Base-by-base conservation (phyloP, 192 early-diverging fungal species). In the Blastocladiella britannica region DNA sequence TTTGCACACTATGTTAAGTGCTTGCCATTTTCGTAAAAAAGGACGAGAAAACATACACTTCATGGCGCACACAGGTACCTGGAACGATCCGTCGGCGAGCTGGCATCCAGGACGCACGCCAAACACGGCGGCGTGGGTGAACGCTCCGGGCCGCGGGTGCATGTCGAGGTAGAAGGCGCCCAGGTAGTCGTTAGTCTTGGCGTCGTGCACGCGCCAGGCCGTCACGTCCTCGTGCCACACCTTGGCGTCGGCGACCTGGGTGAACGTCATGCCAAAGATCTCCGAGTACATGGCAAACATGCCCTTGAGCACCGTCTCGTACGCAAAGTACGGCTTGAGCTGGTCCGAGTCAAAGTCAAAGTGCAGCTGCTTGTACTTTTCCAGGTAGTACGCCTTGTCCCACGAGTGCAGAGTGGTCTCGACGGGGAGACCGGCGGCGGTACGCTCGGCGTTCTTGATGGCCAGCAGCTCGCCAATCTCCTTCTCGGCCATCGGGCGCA, bases 171-270 rank as follows among this genome's bases (percentile, higher is more conserved):
- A 82, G 65, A 87, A 82, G 59, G 80, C 76, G 6, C 85, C 85
- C n/a, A 80, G 65, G 60, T 85, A 78, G 28, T 65, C 63, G 43
- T 68, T 70, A 28, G 67, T 69, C n/a, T 67, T 62, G 7, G 77
- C 69, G 29, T 67, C 67, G 51, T 69, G 69, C 52, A 84, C 82
- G 53, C 84, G 83, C 60, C 77, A 85, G 63, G 83, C 62, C 25
- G 79, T 71, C 7, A 89, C 88, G 63, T 91, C 85, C n/a, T 64
- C 64, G 27, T 89, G 87, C 87, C 87, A 91, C 25, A 77, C 77
- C 0, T 66, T 62, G 5, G 71, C 61, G 29, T 78, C 63, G 37
- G 67, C 69, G 7, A 84, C 74, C 65, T 82, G 76, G 27, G 76
- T 72, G 56, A 86, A 85, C 26, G 70, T 68, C 29, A 91, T 65